A percentile compares a stretch with the other conserved stretches of the same genome.
Conservation (phyloP, 2,329 filamentous ascomycete genomes). For the Arthroderma sp. region DNA sequence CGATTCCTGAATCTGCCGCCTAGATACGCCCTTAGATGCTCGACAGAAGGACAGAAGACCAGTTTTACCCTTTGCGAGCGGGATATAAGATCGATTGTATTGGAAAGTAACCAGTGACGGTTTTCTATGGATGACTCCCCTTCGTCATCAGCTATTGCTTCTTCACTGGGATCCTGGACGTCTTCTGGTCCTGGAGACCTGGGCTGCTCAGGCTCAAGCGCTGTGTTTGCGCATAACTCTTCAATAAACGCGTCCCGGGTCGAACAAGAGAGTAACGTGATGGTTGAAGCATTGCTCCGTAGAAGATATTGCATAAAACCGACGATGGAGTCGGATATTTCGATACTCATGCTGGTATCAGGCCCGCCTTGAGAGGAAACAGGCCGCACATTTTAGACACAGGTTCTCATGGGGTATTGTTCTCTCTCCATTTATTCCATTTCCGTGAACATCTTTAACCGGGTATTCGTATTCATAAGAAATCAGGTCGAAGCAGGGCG, state of each 20-base stretch:
- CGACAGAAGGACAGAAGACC: conserved; percentile 61
- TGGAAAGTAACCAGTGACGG: conserved; percentile 40
- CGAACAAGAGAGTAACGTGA: conserved; percentile 60
- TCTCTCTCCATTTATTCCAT: background rate
- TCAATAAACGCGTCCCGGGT: conserved; percentile 52
- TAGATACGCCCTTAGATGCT: conserved; percentile 66
- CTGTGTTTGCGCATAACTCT: conserved; percentile 34
- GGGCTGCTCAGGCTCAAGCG: no score
- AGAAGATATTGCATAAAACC: conserved; percentile 54
- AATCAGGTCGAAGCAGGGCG: no score
- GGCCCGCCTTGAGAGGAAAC: background rate
- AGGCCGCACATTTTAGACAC: background rate
- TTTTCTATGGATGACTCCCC: background rate
- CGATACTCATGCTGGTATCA: conserved; percentile 16
- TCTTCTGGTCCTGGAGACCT: background rate
- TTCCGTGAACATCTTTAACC: background rate
- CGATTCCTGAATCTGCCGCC: conserved; percentile 14
- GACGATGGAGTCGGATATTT: conserved; percentile 41
- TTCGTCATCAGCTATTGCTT: background rate
- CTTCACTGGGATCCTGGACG: background rate
- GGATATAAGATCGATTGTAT: conserved; percentile 57
- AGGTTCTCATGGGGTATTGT: background rate
- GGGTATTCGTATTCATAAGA: no score
- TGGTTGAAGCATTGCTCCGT: conserved; percentile 43
- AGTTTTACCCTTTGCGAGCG: conserved; percentile 57